Evolutionary conservation across 331 rosid species (phyloP), one percentile per base, ranked within the genome.

Genomic region (Malus hybrid): DNA sequence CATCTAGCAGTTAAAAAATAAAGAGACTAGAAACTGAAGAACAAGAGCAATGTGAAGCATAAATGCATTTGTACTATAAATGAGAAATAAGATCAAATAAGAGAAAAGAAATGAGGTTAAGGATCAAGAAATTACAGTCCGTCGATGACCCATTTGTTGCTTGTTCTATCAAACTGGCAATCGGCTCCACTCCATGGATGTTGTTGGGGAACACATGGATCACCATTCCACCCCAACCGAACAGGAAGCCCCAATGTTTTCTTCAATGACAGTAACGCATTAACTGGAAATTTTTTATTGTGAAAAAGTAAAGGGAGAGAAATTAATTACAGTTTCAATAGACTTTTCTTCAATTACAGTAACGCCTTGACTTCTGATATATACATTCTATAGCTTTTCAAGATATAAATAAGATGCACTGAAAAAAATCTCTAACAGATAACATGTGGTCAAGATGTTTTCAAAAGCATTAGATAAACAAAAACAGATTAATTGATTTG

Each of bases 111-210:
- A 63, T 22, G 68, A 67, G 80, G 88, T 30, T 72, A 61, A 82
- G 68, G 79, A 73, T 66, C 20, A 52, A 84, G 76, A 77, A 83
- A 71, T 56, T 90, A 95, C 99, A 92, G 90, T 82, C 98, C 98
- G 62, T 92, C 96, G 30, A 95, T 88, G 86, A 90, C 89, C 99
- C 93, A 95, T 82, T 86, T 90, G 84, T 80, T 74, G 66, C 81
- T 85, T 55, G 60, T 80, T 82, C 64, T 87, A 81, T 95, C 92
- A 26, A 79, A 82, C 62, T 86, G 96, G 83, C 98, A 92, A 76
- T 89, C 94, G 20, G 89, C 96, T 81, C 99, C 99, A 36, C 87
- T 88, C 98, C 98, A 95, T 33, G 99, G 99, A 85, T 92, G 99
- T 73, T 92, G 91, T 75, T 91, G 96, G 73, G 99, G 99, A 82